Conservation (phyloP, 495 filamentous ascomycete species). For the Penicillium roqueforti region DNA sequence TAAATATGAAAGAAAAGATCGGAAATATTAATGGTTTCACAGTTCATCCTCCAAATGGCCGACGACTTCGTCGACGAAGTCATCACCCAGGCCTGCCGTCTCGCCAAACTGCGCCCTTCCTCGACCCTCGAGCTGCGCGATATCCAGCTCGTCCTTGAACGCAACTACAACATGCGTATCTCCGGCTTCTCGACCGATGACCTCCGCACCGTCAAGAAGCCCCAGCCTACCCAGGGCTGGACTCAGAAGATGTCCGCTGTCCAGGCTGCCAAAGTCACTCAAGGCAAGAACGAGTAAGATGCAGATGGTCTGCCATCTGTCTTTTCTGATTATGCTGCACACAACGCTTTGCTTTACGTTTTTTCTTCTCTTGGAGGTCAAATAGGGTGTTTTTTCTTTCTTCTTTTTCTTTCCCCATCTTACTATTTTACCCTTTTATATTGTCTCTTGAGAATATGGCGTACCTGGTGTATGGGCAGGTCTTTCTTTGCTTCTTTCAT, state of each 20-base stretch:
- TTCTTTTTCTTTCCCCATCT: slow-evolving; percentile 4
- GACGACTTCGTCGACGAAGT: slow-evolving; percentile 95
- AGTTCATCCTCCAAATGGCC: slow-evolving; percentile 84
- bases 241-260: slow-evolving; percentile 94
- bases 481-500: slow-evolving; percentile 1
- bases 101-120: slow-evolving; percentile 88
- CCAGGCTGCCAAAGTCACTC: slow-evolving; percentile 77
- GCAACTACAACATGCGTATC: slow-evolving; percentile 96
- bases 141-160: slow-evolving; percentile 90
- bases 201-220: slow-evolving; percentile 86
- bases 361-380: background rate
- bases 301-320: background rate
- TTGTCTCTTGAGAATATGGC: slow-evolving; percentile 5
- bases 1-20: background rate
- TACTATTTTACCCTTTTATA: slow-evolving; percentile 1
- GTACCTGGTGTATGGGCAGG: slow-evolving; percentile 5
- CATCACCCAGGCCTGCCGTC: slow-evolving; percentile 76
- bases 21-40: slow-evolving; percentile 15
- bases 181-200: slow-evolving; percentile 94
- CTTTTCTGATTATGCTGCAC: background rate
- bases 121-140: slow-evolving; percentile 88
- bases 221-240: slow-evolving; percentile 80
- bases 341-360: background rate
- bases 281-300: slow-evolving; percentile 41
- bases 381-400: background rate